A percentile compares a stretch with the other conserved stretches of the same genome.
phyloP scores from a whole-genome alignment of 768 basidiomycete species.

The Auricularia cornea region DNA sequence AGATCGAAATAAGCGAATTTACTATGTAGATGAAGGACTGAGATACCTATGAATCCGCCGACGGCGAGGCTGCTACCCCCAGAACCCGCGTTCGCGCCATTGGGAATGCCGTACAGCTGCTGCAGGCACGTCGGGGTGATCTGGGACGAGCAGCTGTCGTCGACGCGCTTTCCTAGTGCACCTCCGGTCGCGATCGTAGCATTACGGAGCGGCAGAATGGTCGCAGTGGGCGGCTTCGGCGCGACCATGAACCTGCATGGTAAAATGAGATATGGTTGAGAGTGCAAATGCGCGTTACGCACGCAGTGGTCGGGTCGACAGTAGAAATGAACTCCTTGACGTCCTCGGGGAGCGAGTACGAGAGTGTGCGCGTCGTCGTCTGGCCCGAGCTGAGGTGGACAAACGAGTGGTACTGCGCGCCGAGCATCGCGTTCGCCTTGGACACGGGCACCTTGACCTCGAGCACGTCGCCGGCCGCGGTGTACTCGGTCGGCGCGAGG shows the following conservation, averaged over 20 bases:
- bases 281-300: slow-evolving; percentile 3
- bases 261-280: background rate
- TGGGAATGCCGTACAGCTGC: background rate
- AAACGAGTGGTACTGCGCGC: slow-evolving; percentile 49
- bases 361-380: slow-evolving; percentile 45
- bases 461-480: background rate
- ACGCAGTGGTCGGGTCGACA: slow-evolving; percentile 60
- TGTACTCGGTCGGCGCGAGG: background rate
- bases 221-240: background rate
- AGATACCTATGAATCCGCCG: slow-evolving; percentile 7
- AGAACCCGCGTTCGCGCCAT: slow-evolving; percentile 2
- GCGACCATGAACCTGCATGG: background rate
- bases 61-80: slow-evolving; percentile 17
- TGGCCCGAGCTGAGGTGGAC: slow-evolving; percentile 39
- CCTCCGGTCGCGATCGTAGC: background rate
- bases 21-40: background rate
- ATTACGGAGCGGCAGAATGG: background rate
- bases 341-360: slow-evolving; percentile 49
- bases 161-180: background rate
- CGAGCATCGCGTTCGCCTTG: background rate
- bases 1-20: background rate
- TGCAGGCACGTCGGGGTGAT: background rate
- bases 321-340: slow-evolving; percentile 49
- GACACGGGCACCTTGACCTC: background rate
- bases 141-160: background rate